Base-by-base conservation (phyloP, 345 rosid genomes). In the Limnanthes douglasii region DNA sequence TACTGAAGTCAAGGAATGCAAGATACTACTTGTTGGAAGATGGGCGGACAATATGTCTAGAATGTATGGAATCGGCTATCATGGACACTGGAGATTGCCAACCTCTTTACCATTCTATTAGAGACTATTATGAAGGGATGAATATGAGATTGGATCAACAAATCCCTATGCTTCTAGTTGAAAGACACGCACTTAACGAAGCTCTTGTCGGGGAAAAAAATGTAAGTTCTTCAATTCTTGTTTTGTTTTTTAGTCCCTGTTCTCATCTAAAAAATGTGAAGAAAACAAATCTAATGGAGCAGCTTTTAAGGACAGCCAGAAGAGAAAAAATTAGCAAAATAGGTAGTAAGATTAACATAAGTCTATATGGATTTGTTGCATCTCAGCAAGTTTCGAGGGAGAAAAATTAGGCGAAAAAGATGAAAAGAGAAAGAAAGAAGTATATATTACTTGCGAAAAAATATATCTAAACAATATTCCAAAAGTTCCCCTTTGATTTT, bases 121-220 rank as follows among this genome's bases (percentile, higher is more conserved):
- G 97, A 59, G 97, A 88, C 65, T 83, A 59, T 54, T 83, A 83
- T 27, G 94, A 88, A 72, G 97, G 97, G 53, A 54, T 88, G 97
- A 35, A 72, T 46, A 79, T 88, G 95, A 88, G 41, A 60, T 54
- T 83, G 45, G 95, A 79, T 41, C 94, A 83, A 39, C 77, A 88
- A 49, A 88, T 88, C 48, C 95, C 97, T 3, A 79, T 88, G 97
- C 86, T 88, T 62, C 78, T 88, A 5, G 95, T 88, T 27, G 86
- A 79, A 66, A 56, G 97, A 62, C 83, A 79, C 43, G 94, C 95
- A 24, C 93, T 88, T 1, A 83, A 88, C 33, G 97, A 88, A 56
- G 97, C 97, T 30, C 70, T 79, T 5, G 78, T 75, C 1, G 86
- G 84, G n/a, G 93, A 88, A 60, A 88, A 84, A 54, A 57, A 64